A percentile compares a stretch with the other conserved stretches of the same genome.
Conservation (phyloP, 768 basidiomycete genomes). For the Lepiota brunneoincarnata region DNA sequence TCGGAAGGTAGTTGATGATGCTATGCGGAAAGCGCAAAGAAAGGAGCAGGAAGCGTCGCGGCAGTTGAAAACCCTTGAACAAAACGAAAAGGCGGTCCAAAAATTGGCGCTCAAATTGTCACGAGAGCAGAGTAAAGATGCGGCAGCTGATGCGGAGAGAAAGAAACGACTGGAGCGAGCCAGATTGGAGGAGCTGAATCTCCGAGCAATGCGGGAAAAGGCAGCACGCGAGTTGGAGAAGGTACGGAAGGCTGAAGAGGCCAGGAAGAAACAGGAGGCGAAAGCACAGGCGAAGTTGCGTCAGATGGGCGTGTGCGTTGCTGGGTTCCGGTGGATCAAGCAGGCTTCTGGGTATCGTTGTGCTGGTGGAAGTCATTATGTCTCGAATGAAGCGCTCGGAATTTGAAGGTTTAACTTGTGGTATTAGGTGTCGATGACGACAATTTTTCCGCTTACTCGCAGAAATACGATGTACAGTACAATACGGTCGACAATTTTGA, state of each 20-base stretch:
- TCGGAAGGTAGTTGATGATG: slow-evolving; percentile 16
- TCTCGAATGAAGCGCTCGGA: slow-evolving; percentile 6
- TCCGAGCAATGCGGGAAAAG: slow-evolving; percentile 16
- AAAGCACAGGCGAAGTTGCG: slow-evolving; percentile 39
- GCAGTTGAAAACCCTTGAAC: slow-evolving; percentile 9
- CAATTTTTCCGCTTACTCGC: no score
- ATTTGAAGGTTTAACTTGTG: background rate
- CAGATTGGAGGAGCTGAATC: slow-evolving; percentile 18
- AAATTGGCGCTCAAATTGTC: slow-evolving; percentile 8
- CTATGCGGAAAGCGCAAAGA: slow-evolving; percentile 15
- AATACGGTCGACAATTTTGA: no score
- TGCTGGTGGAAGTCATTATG: slow-evolving; percentile 11
- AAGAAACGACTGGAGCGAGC: slow-evolving; percentile 26
- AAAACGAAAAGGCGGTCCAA: slow-evolving; percentile 5
- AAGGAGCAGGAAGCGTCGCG: slow-evolving; percentile 20
- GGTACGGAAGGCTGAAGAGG: slow-evolving; percentile 12
- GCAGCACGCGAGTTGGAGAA: background rate
- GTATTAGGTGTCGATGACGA: no score
- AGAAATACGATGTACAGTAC: no score
- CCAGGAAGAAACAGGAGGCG: slow-evolving; percentile 34
- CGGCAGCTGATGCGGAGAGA: slow-evolving; percentile 25
- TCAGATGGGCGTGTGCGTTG: slow-evolving; percentile 46
- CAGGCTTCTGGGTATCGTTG: slow-evolving; percentile 10
- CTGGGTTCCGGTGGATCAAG: slow-evolving; percentile 10
- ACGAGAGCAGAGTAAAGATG: slow-evolving; percentile 20